Base-by-base conservation (phyloP, 306 rosid genomes). In the Cucurbita argyrosperma region DNA sequence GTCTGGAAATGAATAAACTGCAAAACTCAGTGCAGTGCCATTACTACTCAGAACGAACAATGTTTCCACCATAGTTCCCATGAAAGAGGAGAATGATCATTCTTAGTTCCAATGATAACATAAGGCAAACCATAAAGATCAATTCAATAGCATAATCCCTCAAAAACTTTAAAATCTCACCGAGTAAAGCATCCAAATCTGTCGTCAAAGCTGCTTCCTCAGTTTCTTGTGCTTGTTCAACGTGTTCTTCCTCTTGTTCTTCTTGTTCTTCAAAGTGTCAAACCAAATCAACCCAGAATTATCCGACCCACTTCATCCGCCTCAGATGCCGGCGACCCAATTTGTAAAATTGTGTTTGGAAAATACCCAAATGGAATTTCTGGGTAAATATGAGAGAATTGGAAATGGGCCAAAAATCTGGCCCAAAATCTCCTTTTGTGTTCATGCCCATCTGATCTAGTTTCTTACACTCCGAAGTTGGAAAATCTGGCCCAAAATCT, bases 181-280 rank as follows among this genome's bases (percentile, higher is more conserved):
- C 90, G 66, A 76, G 64, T 38, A 54, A 74, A 56, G 46, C 52
- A 40, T 70, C 82, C 75, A 87, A 74, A 78, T 77, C 76, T 86
- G 85, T 77, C 91, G 81, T 57, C 86, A 73, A 76, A 88, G 82
- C 14, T 89, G 91, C 80, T 83, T 88, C 74, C 88, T 90, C 30
- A 84, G 79, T 75, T 90, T 90, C 79, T 83, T 79, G 72, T 90
- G 86, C 84, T 87, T 90, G 76, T 8, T 43, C 11, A 43, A 8
- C 11, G 86, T 87, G 85, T 87, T 88, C 85, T n/a, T 79, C 81
- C 84, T 30, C 30, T 26, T 26, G 30, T 26, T 90, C 79, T 89
- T 82, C 87, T 88, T 90, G 92, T 88, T 90, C 91, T 88, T 90
- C 72, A 81, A 85, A 80, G 93, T 90, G 58, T 86, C 96, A 3